phyloP scores from a whole-genome alignment of 148 eudicot genomes.

The Vaccinium darrowii region DNA sequence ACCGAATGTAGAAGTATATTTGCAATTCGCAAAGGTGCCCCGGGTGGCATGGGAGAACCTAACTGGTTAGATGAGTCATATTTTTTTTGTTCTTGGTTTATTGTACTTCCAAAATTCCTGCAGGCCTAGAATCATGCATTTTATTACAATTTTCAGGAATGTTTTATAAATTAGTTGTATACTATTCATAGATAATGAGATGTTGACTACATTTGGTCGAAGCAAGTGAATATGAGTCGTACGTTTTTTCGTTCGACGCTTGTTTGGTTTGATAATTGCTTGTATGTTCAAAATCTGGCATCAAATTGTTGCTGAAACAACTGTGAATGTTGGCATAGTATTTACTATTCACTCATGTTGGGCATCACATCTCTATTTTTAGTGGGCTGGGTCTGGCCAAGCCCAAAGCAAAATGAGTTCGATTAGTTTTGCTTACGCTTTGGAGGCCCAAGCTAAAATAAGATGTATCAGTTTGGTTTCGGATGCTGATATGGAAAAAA shows the following conservation, averaged over 20 bases:
- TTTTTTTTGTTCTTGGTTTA: not conserved
- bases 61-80: slow-evolving; percentile 4
- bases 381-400: not conserved
- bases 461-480: not conserved
- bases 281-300: not conserved
- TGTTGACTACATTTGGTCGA: not conserved
- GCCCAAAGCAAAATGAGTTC: not conserved
- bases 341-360: not conserved
- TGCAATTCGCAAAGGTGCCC: not conserved
- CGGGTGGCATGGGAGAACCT: slow-evolving; percentile 29
- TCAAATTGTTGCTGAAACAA: not conserved
- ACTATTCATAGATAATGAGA: slow-evolving; percentile 5
- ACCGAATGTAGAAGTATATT: not conserved
- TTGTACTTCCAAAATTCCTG: not conserved
- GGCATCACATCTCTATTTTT: too few species aligned
- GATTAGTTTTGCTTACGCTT: not conserved
- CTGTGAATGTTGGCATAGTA: not conserved
- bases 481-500: not conserved
- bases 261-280: not conserved
- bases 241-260: not conserved
- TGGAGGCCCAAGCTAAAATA: not conserved
- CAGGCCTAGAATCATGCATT: not conserved
- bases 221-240: not conserved
- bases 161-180: slow-evolving; percentile 10
- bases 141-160: not conserved